A percentile compares a stretch with the other conserved stretches of the same genome.
Conservation (phyloP, 768 basidiomycete species). For the Leucogyrophana mollusca region DNA sequence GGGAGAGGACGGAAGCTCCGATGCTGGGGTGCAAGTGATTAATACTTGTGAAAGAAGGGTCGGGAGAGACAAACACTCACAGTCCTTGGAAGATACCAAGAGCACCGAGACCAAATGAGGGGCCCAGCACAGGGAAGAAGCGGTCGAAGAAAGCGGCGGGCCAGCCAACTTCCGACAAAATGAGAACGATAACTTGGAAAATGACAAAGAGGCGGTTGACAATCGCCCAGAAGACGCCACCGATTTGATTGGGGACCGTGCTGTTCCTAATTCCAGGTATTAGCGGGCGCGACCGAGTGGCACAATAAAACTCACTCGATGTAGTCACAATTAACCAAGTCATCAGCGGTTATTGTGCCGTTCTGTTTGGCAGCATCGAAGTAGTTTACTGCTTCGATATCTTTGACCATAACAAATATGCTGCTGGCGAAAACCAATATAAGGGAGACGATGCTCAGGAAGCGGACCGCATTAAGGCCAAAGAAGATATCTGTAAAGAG, state of each 20-base stretch:
- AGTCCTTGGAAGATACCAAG: slow-evolving; percentile 87
- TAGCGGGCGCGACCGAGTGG: neutral
- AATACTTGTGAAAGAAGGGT: slow-evolving; percentile 9
- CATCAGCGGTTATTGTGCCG: slow-evolving; percentile 27
- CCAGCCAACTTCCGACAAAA: slow-evolving; percentile 83
- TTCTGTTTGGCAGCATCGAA: slow-evolving; percentile 46
- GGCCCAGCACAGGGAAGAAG: slow-evolving; percentile 85
- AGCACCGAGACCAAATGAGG: slow-evolving; percentile 81
- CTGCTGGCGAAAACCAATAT: slow-evolving; percentile 80
- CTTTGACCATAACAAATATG: slow-evolving; percentile 69
- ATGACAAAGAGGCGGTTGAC: slow-evolving; percentile 86
- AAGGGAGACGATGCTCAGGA: slow-evolving; percentile 76
- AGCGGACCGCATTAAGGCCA: slow-evolving; percentile 74
- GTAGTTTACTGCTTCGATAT: slow-evolving; percentile 71
- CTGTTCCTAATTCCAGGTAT: slow-evolving; percentile 46
- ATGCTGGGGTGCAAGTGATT: slow-evolving; percentile 38
- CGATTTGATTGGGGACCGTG: slow-evolving; percentile 89
- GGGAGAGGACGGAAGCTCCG: slow-evolving; percentile 69
- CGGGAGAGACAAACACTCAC: slow-evolving; percentile 38
- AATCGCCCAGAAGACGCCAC: slow-evolving; percentile 90
- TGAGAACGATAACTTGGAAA: slow-evolving; percentile 76
- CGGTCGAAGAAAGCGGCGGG: slow-evolving; percentile 75
- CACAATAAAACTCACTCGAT: slow-evolving; percentile 53
- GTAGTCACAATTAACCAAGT: slow-evolving; percentile 65
- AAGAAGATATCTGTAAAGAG: slow-evolving; percentile 56